phyloP scores from a whole-genome alignment of 2,329 filamentous ascomycete genomes.

The Fusarium gaditjirri region DNA sequence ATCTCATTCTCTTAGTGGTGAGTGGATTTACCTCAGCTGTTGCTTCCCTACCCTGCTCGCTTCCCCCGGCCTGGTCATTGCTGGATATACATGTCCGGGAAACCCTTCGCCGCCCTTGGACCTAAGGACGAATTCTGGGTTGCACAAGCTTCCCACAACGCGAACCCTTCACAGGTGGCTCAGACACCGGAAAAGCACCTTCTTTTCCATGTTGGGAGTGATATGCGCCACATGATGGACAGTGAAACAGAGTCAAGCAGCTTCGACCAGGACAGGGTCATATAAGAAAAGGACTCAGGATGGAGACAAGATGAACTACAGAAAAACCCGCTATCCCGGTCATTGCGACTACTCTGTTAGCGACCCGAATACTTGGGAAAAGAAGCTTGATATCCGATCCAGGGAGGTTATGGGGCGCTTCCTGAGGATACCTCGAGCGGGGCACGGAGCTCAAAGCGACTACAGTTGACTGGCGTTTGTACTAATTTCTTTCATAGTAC shows the following conservation, averaged over 20 bases:
- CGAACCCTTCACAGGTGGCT: too few species aligned
- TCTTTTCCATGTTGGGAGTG: background rate
- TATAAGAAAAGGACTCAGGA: background rate
- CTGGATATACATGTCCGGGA: background rate
- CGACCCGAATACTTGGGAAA: background rate
- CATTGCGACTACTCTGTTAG: background rate
- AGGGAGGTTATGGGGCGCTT: slow-evolving; percentile 3
- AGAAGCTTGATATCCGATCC: background rate
- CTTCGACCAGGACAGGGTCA: background rate
- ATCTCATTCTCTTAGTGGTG: slow-evolving; percentile 55
- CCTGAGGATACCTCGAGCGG: slow-evolving; percentile 24
- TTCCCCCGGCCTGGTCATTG: background rate
- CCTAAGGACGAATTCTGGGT: background rate
- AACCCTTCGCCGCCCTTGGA: background rate
- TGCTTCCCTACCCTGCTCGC: slow-evolving; percentile 8
- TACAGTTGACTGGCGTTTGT: slow-evolving; percentile 17
- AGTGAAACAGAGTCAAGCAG: background rate
- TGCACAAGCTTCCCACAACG: background rate
- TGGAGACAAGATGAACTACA: background rate
- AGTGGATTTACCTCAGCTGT: slow-evolving; percentile 38
- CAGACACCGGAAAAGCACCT: too few species aligned
- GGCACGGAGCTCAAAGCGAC: slow-evolving; percentile 34
- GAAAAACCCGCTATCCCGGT: background rate
- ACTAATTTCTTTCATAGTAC: slow-evolving; percentile 42
- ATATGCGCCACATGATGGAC: background rate